Evolutionary conservation across 2,329 filamentous ascomycete species (phyloP).

Genomic region (Pseudohalonectria lignicola): DNA sequence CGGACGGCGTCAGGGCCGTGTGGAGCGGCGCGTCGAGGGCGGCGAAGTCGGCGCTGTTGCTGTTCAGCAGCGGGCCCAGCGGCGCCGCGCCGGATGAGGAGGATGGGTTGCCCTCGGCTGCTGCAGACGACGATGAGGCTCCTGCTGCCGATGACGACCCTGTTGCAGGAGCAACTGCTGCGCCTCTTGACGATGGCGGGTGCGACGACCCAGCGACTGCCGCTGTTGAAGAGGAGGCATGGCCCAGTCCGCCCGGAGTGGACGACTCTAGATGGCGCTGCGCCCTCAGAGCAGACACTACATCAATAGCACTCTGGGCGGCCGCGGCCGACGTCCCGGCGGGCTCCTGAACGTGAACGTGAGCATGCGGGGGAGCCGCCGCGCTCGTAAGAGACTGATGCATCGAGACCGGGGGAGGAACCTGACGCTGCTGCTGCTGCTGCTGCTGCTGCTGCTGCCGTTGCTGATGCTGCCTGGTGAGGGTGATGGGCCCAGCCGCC

Average conservation of each 20-base stretch:
- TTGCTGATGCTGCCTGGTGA: neutral
- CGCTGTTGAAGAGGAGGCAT: neutral
- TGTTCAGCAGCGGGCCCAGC: neutral
- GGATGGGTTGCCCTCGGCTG: too few relatives aligned
- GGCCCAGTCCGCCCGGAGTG: too few relatives aligned
- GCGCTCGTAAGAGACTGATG: neutral
- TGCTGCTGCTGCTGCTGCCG: neutral
- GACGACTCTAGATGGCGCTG: slow-evolving; percentile 1
- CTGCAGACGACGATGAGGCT: neutral
- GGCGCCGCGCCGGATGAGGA: neutral
- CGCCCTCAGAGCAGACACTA: neutral
- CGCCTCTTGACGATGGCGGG: neutral
- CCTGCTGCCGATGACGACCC: too few relatives aligned
- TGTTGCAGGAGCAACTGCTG: too few relatives aligned
- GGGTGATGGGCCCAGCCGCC: slow-evolving; percentile 32
- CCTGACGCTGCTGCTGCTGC: neutral
- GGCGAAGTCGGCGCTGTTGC: too few relatives aligned
- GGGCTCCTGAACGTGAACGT: too few relatives aligned
- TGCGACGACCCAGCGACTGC: neutral
- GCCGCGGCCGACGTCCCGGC: neutral
- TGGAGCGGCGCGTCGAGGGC: too few relatives aligned
- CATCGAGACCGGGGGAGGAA: neutral
- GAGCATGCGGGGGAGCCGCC: neutral
- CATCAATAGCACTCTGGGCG: neutral
- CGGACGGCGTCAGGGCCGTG: neutral